Evolutionary conservation across 2,329 filamentous ascomycete species (phyloP), one percentile per base, ranked within the genome.

Genomic region (Camptophora hylomeconis): DNA sequence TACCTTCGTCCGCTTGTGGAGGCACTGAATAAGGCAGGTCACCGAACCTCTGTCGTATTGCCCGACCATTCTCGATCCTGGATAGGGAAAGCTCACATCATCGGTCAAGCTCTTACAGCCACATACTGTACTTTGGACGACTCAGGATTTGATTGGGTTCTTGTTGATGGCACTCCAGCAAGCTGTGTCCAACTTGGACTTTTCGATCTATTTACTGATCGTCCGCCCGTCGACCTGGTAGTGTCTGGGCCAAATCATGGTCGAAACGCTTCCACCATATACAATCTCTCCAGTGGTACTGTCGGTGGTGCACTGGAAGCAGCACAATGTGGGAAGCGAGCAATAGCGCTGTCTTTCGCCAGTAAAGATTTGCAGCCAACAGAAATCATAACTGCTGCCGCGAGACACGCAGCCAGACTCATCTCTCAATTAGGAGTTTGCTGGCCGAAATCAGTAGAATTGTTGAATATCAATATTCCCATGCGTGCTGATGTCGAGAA

Each of bases 71-170:
- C 95, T 58, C 75, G 86, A 37, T 92, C 83, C 30, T 95, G 87
- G 87, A 94, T 95, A 47, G 84, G 84, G 45, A 95, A 95, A 63
- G 87, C 87, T 3, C 87, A 95, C 56, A 79, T 94, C 48, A 84
- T 94, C 46, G 84, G 84, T 31, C 77, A 84, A 52, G 79, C 80
- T 6, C 71, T 92, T 34, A 81, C 76, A 52, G 83, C 83, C 6
- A 65, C 72, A 14, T 92, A 92, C 61, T n/a, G n/a, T n/a, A n/a
- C n/a, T n/a, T n/a, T n/a, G n/a, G n/a, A n/a, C n/a, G n/a, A n/a
- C n/a, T n/a, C n/a, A n/a, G n/a, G n/a, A n/a, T 92, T 84, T 60
- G 80, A 86, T 55, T 86, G 80, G 80, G 64, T 86, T 21, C 63
- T 86, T 21, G 70, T 86, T 14, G 75, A 86, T 50, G 80, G 80